These are phyloP conservation scores for Aspergillus ustus DNA, from an alignment of 2,329 filamentous ascomycete genomes.

Conservation along the genomic window DNA sequence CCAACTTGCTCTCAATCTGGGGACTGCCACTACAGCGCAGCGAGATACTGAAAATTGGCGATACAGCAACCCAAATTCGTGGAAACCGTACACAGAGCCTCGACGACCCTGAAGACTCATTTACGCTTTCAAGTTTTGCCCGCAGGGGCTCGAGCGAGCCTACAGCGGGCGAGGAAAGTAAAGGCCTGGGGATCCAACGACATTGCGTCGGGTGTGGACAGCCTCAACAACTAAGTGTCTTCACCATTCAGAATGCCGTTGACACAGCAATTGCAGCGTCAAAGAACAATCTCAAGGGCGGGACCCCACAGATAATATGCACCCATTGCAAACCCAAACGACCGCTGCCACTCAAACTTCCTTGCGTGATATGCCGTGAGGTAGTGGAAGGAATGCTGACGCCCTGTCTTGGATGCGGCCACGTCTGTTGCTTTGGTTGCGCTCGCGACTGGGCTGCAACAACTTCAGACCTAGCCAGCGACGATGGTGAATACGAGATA, in stretches of 20 bases:
- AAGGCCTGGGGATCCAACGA: slow-evolving; percentile 47
- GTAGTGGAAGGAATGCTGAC: slow-evolving; percentile 50
- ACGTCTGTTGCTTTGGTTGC: slow-evolving; percentile 52
- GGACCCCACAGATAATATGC: slow-evolving; percentile 34
- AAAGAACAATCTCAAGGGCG: slow-evolving; percentile 28
- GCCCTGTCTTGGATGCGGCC: slow-evolving; percentile 54
- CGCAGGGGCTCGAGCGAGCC: slow-evolving; percentile 17
- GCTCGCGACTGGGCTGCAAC: slow-evolving; percentile 48
- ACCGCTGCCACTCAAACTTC: slow-evolving; percentile 39
- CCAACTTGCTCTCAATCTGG: slow-evolving; percentile 64
- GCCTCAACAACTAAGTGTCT: slow-evolving; percentile 42
- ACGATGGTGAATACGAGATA: slow-evolving; percentile 21
- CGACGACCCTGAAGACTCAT: slow-evolving; percentile 32
- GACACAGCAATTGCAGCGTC: slow-evolving; percentile 26
- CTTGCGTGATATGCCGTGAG: slow-evolving; percentile 51
- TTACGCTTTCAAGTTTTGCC: slow-evolving; percentile 27
- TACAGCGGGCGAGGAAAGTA: slow-evolving; percentile 19
- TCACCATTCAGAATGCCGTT: slow-evolving; percentile 28
- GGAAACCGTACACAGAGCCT: slow-evolving; percentile 29
- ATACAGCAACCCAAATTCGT: slow-evolving; percentile 43
- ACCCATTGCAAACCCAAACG: slow-evolving; percentile 41
- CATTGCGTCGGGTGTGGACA: slow-evolving; percentile 49
- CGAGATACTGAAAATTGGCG: slow-evolving; percentile 63
- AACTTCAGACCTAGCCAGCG: slow-evolving; percentile 17
- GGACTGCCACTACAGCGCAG: slow-evolving; percentile 58